Conservation (phyloP, 345 rosid genomes). For the Eucalyptus leucophloia region DNA sequence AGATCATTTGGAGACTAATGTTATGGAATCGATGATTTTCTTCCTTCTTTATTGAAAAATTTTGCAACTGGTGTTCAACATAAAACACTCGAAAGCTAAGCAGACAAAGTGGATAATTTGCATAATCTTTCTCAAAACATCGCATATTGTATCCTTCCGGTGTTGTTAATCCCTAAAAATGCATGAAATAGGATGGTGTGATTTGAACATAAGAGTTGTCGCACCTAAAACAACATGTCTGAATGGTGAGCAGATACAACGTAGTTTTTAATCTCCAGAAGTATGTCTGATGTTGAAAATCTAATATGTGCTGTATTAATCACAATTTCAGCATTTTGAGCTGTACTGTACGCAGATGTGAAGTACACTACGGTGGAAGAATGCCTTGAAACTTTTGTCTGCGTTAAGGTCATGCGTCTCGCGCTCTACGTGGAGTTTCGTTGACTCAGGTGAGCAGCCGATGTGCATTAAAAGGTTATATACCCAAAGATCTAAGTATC, state of each 20-base stretch:
- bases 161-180: not conserved
- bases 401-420: not conserved
- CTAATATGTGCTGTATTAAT: not conserved
- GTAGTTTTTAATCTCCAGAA: not conserved
- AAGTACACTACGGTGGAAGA: conserved; percentile 59
- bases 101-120: not conserved
- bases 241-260: not conserved
- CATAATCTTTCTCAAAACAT: not conserved
- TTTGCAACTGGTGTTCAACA: not conserved
- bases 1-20: not conserved
- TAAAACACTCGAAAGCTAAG: not conserved
- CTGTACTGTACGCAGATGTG: conserved; percentile 17
- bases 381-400: conserved; percentile 36
- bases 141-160: not conserved
- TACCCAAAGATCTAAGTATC: not conserved
- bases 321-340: not conserved
- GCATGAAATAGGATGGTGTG: not conserved
- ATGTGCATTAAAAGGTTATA: not conserved
- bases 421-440: not conserved
- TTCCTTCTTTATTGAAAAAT: not conserved
- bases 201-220: too few species aligned
- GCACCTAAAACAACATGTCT: not conserved
- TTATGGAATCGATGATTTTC: not conserved
- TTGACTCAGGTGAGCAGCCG: not conserved
- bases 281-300: too few species aligned